Percentiles rank a stretch among this genome's conserved stretches.
These are phyloP conservation scores for Penicillium coprophilum DNA, from an alignment of 495 filamentous ascomycete genomes.

Conservation along the genomic window DNA sequence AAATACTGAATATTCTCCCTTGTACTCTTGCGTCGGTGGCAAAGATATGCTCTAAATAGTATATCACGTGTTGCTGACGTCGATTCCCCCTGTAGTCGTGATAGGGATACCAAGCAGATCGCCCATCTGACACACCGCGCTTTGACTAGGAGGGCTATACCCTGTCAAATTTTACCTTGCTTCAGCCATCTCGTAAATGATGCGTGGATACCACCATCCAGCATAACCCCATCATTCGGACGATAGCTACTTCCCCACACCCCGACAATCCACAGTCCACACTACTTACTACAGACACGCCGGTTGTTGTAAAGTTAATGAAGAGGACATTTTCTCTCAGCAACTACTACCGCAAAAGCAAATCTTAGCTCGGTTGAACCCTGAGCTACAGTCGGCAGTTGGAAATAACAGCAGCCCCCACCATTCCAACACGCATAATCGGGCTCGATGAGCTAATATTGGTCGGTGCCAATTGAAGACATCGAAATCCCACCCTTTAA, in stretches of 20 bases:
- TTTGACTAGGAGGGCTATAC: background rate
- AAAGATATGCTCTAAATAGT: background rate
- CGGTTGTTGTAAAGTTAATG: background rate
- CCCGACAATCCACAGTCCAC: background rate
- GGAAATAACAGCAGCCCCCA: background rate
- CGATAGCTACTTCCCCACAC: background rate
- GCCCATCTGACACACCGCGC: background rate
- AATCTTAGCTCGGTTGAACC: background rate
- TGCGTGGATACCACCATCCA: background rate
- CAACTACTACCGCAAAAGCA: background rate
- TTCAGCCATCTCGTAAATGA: background rate
- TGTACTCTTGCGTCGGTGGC: background rate
- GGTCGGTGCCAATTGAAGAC: background rate
- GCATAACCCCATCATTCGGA: background rate
- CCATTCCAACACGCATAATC: background rate
- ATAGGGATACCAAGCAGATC: background rate
- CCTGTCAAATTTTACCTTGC: background rate
- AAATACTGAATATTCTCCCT: background rate
- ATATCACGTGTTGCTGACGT: conserved; percentile 14
- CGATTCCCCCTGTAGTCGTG: background rate
- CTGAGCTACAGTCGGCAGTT: background rate
- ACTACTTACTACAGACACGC: background rate
- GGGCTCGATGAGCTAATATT: background rate
- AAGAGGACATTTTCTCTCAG: background rate
- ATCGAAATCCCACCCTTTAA: background rate